Base-by-base conservation (phyloP, 441 rosid species). In the Isatis lusitanica region DNA sequence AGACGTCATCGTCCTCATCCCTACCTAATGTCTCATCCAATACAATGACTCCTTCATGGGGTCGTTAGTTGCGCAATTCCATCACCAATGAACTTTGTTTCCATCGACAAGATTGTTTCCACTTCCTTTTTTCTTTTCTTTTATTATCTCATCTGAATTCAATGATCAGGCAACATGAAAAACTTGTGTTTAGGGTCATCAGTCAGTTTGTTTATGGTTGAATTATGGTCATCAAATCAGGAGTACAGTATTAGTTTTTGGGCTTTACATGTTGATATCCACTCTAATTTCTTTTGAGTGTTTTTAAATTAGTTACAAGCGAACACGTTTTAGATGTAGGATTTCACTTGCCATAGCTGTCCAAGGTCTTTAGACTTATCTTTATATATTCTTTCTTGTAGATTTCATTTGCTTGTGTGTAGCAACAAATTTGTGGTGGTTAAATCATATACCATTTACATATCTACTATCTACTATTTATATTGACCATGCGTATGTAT, bases 1-100 rank as follows among this genome's bases (percentile, higher is more conserved):
- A 69, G 39, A 46, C 61, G 50, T 70, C 58, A 56, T 21, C 7
- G 35, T 6, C 15, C 15, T 63, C 16, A 63, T 63, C 47, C 51
- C 3, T 38, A 75, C 79, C 75, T 70, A 64, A 76, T 66, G 67
- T 30, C 33, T 42, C 66, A 48, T 33, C 72, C 63, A 76, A 64
- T 70, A 48, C 70, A 70, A 44, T 63, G 65, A 61, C 70, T 33
- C 64, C 16, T 68, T 62, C 53, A 63, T 56, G 75, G 50, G 61
- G 17, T 63, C 52, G 75, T 63, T 76, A 21, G 79, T 48, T 76
- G 62, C 40, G 67, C 67, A 47, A 21, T 76, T 24, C 71, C 67
- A 70, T 70, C 79, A 47, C 50, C 60, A 12, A 3, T 38, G 13
- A 3, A 56, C 72, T 64, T 75, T 69, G 60, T 69, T 69, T 75